Percentiles rank a stretch among this genome's conserved stretches.
These are phyloP conservation scores for Diutina siamensis DNA, from an alignment of 1,139 yeast species.

Conservation along the genomic window DNA sequence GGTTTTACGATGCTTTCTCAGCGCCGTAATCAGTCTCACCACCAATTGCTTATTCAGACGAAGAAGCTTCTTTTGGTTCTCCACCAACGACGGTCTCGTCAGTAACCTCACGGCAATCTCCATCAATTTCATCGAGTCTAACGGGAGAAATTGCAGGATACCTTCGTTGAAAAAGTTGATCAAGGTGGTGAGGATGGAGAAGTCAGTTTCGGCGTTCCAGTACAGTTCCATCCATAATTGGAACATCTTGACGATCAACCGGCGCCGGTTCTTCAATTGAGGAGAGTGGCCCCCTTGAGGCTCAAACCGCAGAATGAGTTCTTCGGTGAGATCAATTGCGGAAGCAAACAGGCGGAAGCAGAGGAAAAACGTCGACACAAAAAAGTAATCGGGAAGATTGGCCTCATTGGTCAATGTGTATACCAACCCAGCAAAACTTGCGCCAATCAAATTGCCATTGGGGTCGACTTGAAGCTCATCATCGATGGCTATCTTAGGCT, in stretches of 20 bases:
- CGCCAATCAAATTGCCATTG: slow-evolving; percentile 55
- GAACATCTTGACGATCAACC: slow-evolving; percentile 54
- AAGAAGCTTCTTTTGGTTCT: slow-evolving; percentile 1
- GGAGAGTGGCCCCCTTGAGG: slow-evolving; percentile 23
- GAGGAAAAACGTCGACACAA: slow-evolving; percentile 66
- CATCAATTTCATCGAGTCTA: slow-evolving; percentile 50
- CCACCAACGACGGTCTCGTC: slow-evolving; percentile 3
- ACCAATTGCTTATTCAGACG: not conserved
- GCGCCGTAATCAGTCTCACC: not conserved
- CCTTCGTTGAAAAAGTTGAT: slow-evolving; percentile 73
- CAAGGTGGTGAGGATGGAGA: slow-evolving; percentile 50
- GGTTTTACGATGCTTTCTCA: not conserved
- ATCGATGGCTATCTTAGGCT: slow-evolving; percentile 14
- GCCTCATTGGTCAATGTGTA: slow-evolving; percentile 62
- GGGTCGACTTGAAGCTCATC: slow-evolving; percentile 37
- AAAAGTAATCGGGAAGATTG: slow-evolving; percentile 57
- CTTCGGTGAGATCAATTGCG: slow-evolving; percentile 60
- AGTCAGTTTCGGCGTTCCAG: slow-evolving; percentile 63
- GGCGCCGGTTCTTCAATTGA: slow-evolving; percentile 47
- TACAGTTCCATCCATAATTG: slow-evolving; percentile 82
- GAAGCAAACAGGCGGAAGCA: slow-evolving; percentile 69
- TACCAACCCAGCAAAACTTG: slow-evolving; percentile 67
- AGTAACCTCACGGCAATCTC: slow-evolving; percentile 48
- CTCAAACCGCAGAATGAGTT: slow-evolving; percentile 57
- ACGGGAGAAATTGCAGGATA: slow-evolving; percentile 41